A percentile compares a stretch with the other conserved stretches of the same genome.
Conservation (phyloP, 345 rosid species). For the Euphorbia pulcherrima region DNA sequence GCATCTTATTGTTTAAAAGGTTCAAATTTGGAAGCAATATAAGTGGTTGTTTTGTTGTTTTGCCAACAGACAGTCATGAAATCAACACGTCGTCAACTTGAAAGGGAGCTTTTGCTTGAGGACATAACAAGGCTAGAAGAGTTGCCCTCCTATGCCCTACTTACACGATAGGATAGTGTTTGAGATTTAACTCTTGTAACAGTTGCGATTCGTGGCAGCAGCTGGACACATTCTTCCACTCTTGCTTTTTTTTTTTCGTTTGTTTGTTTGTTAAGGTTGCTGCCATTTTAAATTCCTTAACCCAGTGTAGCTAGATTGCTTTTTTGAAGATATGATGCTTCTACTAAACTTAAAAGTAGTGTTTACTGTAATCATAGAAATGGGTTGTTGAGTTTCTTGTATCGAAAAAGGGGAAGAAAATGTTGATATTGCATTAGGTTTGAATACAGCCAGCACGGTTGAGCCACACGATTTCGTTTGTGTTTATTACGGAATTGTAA, state of each 20-base stretch:
- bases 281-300: not conserved
- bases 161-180: conserved; percentile 22
- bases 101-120: conserved; percentile 72
- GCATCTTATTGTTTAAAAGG: not conserved
- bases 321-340: conserved; percentile 4
- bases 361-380: not conserved
- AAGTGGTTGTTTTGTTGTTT: not conserved
- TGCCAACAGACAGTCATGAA: conserved; percentile 39
- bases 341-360: not conserved
- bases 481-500: conserved; percentile 12
- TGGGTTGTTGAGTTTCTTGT: conserved; percentile 14
- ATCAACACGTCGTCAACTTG: conserved; percentile 69
- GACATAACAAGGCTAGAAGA: conserved; percentile 73
- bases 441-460: not conserved
- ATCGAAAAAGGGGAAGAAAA: not conserved
- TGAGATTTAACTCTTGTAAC: conserved; percentile 7
- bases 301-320: conserved; percentile 2
- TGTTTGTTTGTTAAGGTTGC: not conserved
- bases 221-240: conserved; percentile 13
- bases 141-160: conserved; percentile 73
- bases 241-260: not conserved
- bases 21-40: not conserved
- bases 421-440: not conserved
- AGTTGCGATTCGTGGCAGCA: conserved; percentile 1
- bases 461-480: not conserved